These are phyloP conservation scores for Elongisporangium prolatum DNA, from an alignment of 352 stramenopile species.

Conservation along the genomic window DNA sequence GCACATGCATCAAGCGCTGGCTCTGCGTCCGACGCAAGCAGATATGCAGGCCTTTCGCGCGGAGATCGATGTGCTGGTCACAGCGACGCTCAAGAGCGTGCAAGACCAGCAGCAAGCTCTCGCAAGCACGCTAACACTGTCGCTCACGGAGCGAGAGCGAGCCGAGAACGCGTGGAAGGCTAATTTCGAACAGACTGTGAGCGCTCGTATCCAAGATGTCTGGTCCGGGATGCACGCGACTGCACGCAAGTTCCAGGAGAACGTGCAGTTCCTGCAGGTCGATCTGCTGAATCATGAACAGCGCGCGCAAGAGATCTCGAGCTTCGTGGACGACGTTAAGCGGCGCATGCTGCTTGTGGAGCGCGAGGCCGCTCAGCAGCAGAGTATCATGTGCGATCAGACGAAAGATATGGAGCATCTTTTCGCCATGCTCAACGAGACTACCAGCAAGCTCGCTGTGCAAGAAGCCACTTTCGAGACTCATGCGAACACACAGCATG, in stretches of 20 bases:
- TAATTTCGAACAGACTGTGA: conserved; percentile 38
- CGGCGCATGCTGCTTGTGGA: conserved; percentile 15
- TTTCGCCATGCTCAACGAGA: conserved; percentile 16
- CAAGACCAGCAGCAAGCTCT: conserved; percentile 23
- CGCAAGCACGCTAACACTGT: conserved; percentile 27
- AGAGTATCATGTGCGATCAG: conserved; percentile 15
- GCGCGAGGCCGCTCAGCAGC: conserved; percentile 13
- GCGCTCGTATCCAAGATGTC: conserved; percentile 44
- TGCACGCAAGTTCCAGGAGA: conserved; percentile 29
- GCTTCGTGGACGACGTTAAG: conserved; percentile 23
- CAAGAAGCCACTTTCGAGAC: conserved; percentile 22
- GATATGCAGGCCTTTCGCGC: conserved; percentile 38
- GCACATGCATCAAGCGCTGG: conserved; percentile 29
- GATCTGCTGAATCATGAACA: conserved; percentile 51
- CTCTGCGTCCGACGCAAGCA: conserved; percentile 20
- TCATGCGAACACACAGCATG: conserved; percentile 4
- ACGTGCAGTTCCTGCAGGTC: conserved; percentile 30
- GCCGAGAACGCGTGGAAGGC: conserved; percentile 59
- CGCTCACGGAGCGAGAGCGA: conserved; percentile 30
- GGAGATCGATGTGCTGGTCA: conserved; percentile 27
- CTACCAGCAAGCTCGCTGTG: conserved; percentile 14
- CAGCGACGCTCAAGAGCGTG: conserved; percentile 13
- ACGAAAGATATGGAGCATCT: conserved; percentile 30
- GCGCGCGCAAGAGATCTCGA: conserved; percentile 20
- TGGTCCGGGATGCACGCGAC: conserved; percentile 41